Base-by-base conservation (phyloP, 1,284 basidiomycete species). In the Ceratobasidium sp. region DNA sequence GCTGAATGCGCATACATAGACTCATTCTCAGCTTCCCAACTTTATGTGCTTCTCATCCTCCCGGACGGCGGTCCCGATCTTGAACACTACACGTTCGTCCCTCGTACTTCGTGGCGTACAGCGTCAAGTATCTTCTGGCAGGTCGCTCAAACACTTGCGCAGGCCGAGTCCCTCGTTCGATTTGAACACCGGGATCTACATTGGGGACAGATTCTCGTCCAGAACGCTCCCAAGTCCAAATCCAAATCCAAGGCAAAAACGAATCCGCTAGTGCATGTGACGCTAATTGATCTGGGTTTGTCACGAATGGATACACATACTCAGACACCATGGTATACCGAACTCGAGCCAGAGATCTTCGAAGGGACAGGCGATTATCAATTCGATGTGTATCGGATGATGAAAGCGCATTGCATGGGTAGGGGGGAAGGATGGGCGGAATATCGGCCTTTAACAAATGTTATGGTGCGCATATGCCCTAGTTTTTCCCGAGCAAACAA, bases 101-200 rank as follows among this genome's bases (percentile, higher is more conserved):
- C 84, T 49, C 68, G 89, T 80, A 87, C 83, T 4, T 92, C 92
- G 1, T 99, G 97, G 97, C 86, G 88, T 26, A 93, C 98, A 84
- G 96, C 97, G 1, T 93, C 91, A 79, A 93, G 92, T 70, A 86
- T 98, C 39, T 96, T 99, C 84, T 97, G 94, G 94, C 97, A 98
- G 85, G 92, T 97, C 0, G 89, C 91, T 0, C 90, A 91, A 69
- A 88, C 94, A 0, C 88, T 99, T 0, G 91, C 91, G 0, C 87
- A 90, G 53, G 97, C 95, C 0, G 97, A 99, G 84, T 87, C 89
- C 33, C 86, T 91, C 73, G 90, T 92, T 15, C 88, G 89, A 23
- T 99, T 99, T 81, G 97, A 99, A 95, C 98, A 99, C 85, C 95
- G 97, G 23, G 97, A 99, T 85, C 89, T 99, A 49, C 97, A 99